These are phyloP conservation scores for Auriscalpium orientale DNA, from an alignment of 768 basidiomycete genomes.

Conservation along the genomic window DNA sequence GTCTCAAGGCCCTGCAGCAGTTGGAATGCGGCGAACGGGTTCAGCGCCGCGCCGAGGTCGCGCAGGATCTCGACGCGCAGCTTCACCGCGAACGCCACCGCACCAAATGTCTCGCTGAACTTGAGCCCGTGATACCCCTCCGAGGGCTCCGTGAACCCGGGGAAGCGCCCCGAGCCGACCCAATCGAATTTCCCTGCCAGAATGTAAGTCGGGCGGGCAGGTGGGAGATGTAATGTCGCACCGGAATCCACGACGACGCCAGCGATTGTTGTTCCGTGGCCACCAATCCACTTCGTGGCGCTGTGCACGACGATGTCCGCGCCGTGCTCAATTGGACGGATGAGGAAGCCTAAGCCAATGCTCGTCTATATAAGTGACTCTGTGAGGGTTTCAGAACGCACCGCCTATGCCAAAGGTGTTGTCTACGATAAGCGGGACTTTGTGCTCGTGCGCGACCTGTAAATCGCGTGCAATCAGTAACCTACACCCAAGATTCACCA, in stretches of 20 bases:
- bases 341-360: slow-evolving; percentile 41
- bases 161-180: slow-evolving; percentile 57
- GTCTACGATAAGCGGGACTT: slow-evolving; percentile 74
- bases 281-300: slow-evolving; percentile 82
- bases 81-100: slow-evolving; percentile 56
- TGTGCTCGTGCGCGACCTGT: slow-evolving; percentile 62
- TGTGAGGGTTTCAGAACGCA: slow-evolving; percentile 2
- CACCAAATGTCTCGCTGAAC: slow-evolving; percentile 60
- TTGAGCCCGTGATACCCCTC: slow-evolving; percentile 71
- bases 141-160: slow-evolving; percentile 63
- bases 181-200: slow-evolving; percentile 63
- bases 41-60: slow-evolving; percentile 57
- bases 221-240: slow-evolving; percentile 18
- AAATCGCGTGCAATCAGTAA: neutral
- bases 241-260: slow-evolving; percentile 72
- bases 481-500: neutral
- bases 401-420: slow-evolving; percentile 75
- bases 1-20: slow-evolving; percentile 78
- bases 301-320: slow-evolving; percentile 78
- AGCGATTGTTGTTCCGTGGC: slow-evolving; percentile 73
- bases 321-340: slow-evolving; percentile 63
- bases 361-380: neutral
- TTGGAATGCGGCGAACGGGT: slow-evolving; percentile 69
- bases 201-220: neutral
- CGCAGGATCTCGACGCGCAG: slow-evolving; percentile 58